Evolutionary conservation across 2,329 filamentous ascomycete species (phyloP).

Genomic region (Colletotrichum limetticola): DNA sequence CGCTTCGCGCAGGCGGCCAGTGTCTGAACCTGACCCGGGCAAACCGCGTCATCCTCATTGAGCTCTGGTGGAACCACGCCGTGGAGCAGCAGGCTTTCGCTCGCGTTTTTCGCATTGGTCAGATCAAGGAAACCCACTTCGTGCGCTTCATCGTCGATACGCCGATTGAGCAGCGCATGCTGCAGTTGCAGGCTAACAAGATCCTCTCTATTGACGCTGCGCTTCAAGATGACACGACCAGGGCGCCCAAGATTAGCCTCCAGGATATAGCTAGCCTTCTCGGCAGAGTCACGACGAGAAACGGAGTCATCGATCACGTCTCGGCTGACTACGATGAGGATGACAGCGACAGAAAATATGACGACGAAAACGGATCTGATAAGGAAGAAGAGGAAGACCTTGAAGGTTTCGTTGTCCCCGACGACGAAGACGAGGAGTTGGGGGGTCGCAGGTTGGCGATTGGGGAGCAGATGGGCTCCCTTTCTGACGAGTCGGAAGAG

Average conservation of each 20-base stretch:
- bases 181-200: conserved; percentile 66
- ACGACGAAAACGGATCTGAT: background rate
- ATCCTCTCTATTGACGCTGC: conserved; percentile 16
- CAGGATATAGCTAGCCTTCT: background rate
- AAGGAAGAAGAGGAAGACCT: background rate
- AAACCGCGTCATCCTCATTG: conserved; percentile 65
- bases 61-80: conserved; percentile 70
- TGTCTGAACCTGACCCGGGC: conserved; percentile 53
- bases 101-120: conserved; percentile 73
- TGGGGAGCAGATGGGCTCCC: too few species aligned
- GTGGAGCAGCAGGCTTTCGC: conserved; percentile 70
- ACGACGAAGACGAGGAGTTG: background rate
- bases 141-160: conserved; percentile 65
- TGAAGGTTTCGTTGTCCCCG: background rate
- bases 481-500: background rate
- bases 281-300: background rate
- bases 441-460: background rate
- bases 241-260: background rate
- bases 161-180: conserved; percentile 68
- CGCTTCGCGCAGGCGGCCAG: conserved; percentile 47
- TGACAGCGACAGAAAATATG: background rate
- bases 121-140: conserved; percentile 68
- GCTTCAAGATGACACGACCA: background rate
- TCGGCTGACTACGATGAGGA: background rate
- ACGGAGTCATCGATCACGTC: background rate